phyloP scores from a whole-genome alignment of 2,329 filamentous ascomycete genomes.

The Rasamsonia emersonii region DNA sequence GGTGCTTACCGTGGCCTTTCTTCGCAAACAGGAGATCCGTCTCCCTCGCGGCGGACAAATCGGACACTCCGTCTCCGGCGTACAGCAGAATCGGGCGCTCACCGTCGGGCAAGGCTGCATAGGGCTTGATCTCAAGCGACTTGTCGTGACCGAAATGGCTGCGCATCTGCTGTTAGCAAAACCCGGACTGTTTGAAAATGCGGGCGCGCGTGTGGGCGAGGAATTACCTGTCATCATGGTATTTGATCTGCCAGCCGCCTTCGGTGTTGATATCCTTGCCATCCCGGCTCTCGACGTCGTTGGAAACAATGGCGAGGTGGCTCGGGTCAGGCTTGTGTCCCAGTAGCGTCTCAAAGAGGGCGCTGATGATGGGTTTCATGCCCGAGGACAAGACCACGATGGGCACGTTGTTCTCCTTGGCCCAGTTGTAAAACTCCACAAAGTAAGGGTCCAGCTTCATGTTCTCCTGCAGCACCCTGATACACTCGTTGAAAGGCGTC shows the following conservation, averaged over 20 bases:
- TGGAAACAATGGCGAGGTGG: slow-evolving; percentile 82
- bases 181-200: no score
- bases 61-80: slow-evolving; percentile 87
- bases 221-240: slow-evolving; percentile 83
- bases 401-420: slow-evolving; percentile 71
- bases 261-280: slow-evolving; percentile 70
- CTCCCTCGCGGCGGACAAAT: slow-evolving; percentile 84
- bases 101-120: slow-evolving; percentile 55
- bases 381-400: slow-evolving; percentile 87
- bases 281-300: slow-evolving; percentile 59
- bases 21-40: slow-evolving; percentile 92
- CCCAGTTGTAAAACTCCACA: slow-evolving; percentile 79
- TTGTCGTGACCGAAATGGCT: slow-evolving; percentile 95
- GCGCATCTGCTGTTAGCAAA: slow-evolving; percentile 2
- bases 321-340: slow-evolving; percentile 60
- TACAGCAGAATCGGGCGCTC: slow-evolving; percentile 82
- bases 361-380: slow-evolving; percentile 86
- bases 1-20: slow-evolving; percentile 63
- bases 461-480: slow-evolving; percentile 67
- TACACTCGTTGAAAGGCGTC: slow-evolving; percentile 72
- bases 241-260: slow-evolving; percentile 79
- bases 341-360: slow-evolving; percentile 68
- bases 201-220: no score
- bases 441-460: slow-evolving; percentile 87
- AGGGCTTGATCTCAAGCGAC: slow-evolving; percentile 80